Base-by-base conservation (phyloP, 2,329 filamentous ascomycete genomes). In the Botryotinia convoluta region DNA sequence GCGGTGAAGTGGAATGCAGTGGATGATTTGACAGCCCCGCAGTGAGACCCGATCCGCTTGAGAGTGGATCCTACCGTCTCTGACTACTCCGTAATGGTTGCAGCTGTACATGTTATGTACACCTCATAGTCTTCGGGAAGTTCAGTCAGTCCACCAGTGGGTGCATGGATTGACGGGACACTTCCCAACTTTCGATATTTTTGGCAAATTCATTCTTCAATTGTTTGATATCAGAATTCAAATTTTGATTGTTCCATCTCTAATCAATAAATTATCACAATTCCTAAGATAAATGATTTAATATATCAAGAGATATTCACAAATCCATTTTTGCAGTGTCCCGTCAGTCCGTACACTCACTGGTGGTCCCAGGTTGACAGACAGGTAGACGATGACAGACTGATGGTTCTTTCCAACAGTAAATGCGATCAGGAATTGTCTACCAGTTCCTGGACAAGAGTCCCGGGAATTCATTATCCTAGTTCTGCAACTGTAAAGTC, bases 1-100 rank as follows among this genome's bases (percentile, higher is more conserved):
- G 26, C 3, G 0, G 1, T 14, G 20, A 18, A 26, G 0, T 26
- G 35, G 12, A 35, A 62, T 39, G 6, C 10, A n/a, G 14, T n/a
- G 22, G 14, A 14, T 37, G 48, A n/a, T 45, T 45, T 54, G 14
- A n/a, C 26, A 39, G 35, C 22, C 37, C 59, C 35, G 35, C 60
- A 62, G 35, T 16, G 60, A 16, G 60, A 57, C 8, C 51, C 26
- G 26, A 35, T 62, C 26, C 60, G 12, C 20, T 39, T 2, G 32
- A 39, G 32, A 37, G 59, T 37, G 51, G 51, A 57, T 57, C 51
- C 14, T n/a, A 29, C 7, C 18, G 16, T 57, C 51, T 32, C 14
- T 29, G 14, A 57, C 14, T 57, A 29, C 51, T 29, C 51, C 51
- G 3, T 16, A 54, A 29, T 29, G 12, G 14, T 57, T 18, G 51